Evolutionary conservation across 306 rosid species (phyloP).

Genomic region (Prosopis cineraria): DNA sequence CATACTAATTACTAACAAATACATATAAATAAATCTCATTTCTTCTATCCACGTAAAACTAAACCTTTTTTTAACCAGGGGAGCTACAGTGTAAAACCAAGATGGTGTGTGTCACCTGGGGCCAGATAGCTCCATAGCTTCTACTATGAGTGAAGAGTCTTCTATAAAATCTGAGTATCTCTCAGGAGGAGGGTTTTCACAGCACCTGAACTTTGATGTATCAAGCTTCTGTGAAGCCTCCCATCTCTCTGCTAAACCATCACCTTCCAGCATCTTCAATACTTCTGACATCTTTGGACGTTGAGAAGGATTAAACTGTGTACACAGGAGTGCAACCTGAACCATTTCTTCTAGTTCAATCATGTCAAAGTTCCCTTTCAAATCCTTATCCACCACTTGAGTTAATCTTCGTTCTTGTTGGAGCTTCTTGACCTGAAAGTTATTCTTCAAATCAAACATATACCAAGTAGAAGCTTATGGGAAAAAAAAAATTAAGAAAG

Average conservation of each 20-base stretch:
- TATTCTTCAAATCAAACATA: constrained; percentile 18
- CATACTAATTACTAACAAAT: constrained; percentile 49
- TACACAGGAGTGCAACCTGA: constrained; percentile 87
- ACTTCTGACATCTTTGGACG: constrained; percentile 97
- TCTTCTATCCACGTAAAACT: constrained; percentile 40
- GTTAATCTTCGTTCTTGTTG: constrained; percentile 82
- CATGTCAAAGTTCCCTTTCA: constrained; percentile 66
- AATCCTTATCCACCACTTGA: constrained; percentile 88
- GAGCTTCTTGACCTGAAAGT: constrained; percentile 84
- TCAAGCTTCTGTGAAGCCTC: constrained; percentile 86
- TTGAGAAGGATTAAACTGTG: constrained; percentile 86
- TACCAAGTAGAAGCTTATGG: not conserved
- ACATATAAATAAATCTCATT: constrained; percentile 26
- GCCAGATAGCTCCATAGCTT: constrained; percentile 99
- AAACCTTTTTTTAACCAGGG: constrained; percentile 14
- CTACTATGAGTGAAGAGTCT: constrained; percentile 87
- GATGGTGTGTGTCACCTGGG: constrained; percentile 73
- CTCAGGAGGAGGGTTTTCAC: constrained; percentile 70
- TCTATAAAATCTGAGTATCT: constrained; percentile 88
- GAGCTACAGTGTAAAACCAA: constrained; percentile 32
- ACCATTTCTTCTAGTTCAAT: constrained; percentile 93
- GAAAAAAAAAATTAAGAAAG: not conserved
- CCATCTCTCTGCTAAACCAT: constrained; percentile 98
- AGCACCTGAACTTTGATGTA: constrained; percentile 62
- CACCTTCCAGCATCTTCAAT: constrained; percentile 95